A percentile compares a stretch with the other conserved stretches of the same genome.
Conservation (phyloP, 2,329 filamentous ascomycete genomes). For the Apiospora sp. region DNA sequence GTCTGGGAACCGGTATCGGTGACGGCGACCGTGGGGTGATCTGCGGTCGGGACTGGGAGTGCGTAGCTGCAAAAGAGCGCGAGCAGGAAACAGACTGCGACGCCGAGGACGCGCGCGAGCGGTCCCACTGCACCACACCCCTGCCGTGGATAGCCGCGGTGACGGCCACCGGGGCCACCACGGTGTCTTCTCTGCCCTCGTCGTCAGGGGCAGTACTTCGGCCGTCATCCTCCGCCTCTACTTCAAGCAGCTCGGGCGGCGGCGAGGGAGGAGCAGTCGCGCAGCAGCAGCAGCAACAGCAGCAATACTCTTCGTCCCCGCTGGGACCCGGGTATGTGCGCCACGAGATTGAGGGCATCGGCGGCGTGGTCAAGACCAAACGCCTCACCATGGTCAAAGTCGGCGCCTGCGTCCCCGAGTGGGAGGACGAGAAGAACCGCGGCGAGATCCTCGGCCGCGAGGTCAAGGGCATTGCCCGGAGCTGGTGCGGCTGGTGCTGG, state of each 20-base stretch:
- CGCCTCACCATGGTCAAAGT: conserved; percentile 83
- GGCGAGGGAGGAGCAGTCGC: neutral
- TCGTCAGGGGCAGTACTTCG: conserved; percentile 30
- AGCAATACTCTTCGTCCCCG: conserved; percentile 52
- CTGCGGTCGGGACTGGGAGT: conserved; percentile 80
- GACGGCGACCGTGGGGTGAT: conserved; percentile 88
- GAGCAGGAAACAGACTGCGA: conserved; percentile 89
- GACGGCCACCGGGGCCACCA: conserved; percentile 19
- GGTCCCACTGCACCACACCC: conserved; percentile 31
- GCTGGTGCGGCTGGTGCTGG: conserved; percentile 94
- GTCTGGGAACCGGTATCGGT: conserved; percentile 85
- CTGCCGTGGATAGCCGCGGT: conserved; percentile 30
- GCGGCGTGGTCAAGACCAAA: conserved; percentile 87
- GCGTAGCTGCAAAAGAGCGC: conserved; percentile 78
- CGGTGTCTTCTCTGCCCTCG: conserved; percentile 31
- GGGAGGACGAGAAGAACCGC: conserved; percentile 76
- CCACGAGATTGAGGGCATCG: conserved; percentile 92
- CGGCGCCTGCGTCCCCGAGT: conserved; percentile 85
- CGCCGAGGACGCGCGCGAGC: conserved; percentile 72
- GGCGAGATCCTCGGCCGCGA: conserved; percentile 76
- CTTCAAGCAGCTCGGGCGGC: conserved; percentile 28
- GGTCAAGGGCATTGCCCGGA: conserved; percentile 70
- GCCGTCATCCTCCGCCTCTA: neutral
- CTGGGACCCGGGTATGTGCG: conserved; percentile 78
- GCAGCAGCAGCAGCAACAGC: conserved; percentile 45